These are phyloP conservation scores for Aspergillus saccharolyticus DNA, from an alignment of 495 filamentous ascomycete species.

Conservation along the genomic window DNA sequence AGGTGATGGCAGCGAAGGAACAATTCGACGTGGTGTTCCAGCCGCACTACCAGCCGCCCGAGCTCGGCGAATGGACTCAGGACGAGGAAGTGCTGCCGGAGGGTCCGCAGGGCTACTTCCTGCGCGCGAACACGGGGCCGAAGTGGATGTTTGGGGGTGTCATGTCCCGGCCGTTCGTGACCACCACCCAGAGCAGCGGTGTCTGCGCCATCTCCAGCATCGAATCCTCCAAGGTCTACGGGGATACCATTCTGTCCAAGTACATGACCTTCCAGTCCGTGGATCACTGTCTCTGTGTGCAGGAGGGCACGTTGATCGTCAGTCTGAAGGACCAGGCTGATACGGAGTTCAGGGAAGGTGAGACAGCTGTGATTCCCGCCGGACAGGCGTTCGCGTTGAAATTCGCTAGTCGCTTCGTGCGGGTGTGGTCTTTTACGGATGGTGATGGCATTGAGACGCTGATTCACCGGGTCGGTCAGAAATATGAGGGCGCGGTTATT, in stretches of 20 bases:
- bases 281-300: constrained; percentile 37
- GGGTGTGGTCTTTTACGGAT: constrained; percentile 39
- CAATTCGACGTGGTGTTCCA: constrained; percentile 47
- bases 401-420: constrained; percentile 37
- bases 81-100: constrained; percentile 40
- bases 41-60: constrained; percentile 36
- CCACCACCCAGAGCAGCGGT: constrained; percentile 37
- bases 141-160: constrained; percentile 41
- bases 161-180: constrained; percentile 41
- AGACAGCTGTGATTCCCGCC: constrained; percentile 40
- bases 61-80: constrained; percentile 36
- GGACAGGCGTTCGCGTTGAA: constrained; percentile 34
- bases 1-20: constrained; percentile 45
- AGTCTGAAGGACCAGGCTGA: constrained; percentile 26
- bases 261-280: constrained; percentile 34
- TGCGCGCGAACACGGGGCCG: constrained; percentile 39
- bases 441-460: constrained; percentile 38
- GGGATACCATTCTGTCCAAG: constrained; percentile 26
- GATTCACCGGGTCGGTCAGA: constrained; percentile 27
- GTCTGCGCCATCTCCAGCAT: constrained; percentile 46
- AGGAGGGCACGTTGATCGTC: constrained; percentile 37
- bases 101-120: constrained; percentile 32
- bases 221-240: constrained; percentile 34
- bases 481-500: constrained; percentile 23
- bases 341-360: constrained; percentile 31